These are phyloP conservation scores for Leccinum subtestaceum DNA, from an alignment of 768 basidiomycete genomes.

Conservation along the genomic window DNA sequence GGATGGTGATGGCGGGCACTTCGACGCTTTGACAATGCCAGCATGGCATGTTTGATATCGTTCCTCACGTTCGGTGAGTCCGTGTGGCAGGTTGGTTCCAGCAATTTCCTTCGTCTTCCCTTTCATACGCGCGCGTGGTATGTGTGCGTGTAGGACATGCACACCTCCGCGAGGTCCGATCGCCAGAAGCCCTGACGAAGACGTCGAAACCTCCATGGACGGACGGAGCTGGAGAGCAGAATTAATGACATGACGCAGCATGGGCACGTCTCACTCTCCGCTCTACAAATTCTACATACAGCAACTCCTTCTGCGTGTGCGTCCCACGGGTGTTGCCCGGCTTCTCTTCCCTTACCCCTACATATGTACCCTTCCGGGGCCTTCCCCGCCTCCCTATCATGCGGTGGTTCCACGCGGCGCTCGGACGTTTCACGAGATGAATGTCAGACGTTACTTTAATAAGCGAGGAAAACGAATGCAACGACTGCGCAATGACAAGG, in stretches of 20 bases:
- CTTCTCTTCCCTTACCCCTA: not conserved
- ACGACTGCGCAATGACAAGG: not conserved
- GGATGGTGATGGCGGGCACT: not conserved
- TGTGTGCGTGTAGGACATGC: not conserved
- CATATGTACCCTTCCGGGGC: not conserved
- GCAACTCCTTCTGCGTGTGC: not conserved
- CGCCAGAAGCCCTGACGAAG: slow-evolving; percentile 6
- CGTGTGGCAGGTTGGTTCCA: not conserved
- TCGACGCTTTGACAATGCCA: not conserved
- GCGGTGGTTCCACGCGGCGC: slow-evolving; percentile 15
- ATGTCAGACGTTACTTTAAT: not conserved
- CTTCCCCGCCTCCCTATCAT: not conserved
- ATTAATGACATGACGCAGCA: not conserved
- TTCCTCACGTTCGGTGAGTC: not conserved
- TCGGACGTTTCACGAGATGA: slow-evolving; percentile 24
- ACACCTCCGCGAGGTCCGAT: slow-evolving; percentile 14
- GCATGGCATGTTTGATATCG: not conserved
- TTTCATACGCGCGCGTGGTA: not conserved
- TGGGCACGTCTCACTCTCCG: not conserved
- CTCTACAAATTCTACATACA: not conserved
- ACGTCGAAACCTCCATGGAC: not conserved
- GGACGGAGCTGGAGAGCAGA: slow-evolving; percentile 1
- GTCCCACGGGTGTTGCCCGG: not conserved
- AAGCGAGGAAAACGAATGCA: not conserved
- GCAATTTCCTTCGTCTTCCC: not conserved